Evolutionary conservation across 192 early-diverging fungal species (phyloP).

Genomic region (Jimgerdemannia flammicorona): DNA sequence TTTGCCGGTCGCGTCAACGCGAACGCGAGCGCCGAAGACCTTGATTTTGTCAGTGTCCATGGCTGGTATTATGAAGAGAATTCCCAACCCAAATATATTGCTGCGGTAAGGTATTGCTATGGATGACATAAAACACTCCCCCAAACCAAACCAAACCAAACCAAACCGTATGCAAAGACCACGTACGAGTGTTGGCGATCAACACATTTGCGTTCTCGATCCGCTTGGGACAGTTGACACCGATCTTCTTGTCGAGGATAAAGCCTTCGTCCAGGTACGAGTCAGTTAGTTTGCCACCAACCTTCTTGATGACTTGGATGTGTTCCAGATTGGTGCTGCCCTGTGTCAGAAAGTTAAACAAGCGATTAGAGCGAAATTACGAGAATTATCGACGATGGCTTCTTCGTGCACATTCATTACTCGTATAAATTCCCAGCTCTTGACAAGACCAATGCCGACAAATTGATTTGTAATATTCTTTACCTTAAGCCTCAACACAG

Average conservation of each 20-base stretch:
- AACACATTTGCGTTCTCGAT: constrained; percentile 96
- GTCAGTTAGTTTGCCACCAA: constrained; percentile 90
- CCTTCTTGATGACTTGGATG: constrained; percentile 99
- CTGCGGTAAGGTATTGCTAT: not conserved
- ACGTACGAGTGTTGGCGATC: constrained; percentile 94
- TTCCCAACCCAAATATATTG: not conserved
- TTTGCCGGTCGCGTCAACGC: constrained; percentile 95
- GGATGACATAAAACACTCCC: too few relatives aligned
- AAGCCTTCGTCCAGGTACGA: constrained; percentile 97
- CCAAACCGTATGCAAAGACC: not conserved
- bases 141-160: not conserved
- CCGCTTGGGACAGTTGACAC: constrained; percentile 95
- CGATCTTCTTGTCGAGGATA: constrained; percentile 98
- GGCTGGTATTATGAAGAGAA: constrained; percentile 40
- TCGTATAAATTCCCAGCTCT: too few relatives aligned
- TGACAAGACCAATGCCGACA: not conserved
- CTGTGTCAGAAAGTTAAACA: constrained; percentile 22
- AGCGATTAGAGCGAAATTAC: not conserved
- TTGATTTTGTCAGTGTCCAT: constrained; percentile 99
- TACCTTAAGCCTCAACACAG: constrained; percentile 89
- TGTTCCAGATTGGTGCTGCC: constrained; percentile 96
- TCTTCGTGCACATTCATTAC: too few relatives aligned
- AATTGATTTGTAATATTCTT: not conserved
- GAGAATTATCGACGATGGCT: too few relatives aligned
- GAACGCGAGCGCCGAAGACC: constrained; percentile 96